Evolutionary conservation across 2,329 filamentous ascomycete genomes (phyloP).

Genomic region (Aspergillus sclerotialis): DNA sequence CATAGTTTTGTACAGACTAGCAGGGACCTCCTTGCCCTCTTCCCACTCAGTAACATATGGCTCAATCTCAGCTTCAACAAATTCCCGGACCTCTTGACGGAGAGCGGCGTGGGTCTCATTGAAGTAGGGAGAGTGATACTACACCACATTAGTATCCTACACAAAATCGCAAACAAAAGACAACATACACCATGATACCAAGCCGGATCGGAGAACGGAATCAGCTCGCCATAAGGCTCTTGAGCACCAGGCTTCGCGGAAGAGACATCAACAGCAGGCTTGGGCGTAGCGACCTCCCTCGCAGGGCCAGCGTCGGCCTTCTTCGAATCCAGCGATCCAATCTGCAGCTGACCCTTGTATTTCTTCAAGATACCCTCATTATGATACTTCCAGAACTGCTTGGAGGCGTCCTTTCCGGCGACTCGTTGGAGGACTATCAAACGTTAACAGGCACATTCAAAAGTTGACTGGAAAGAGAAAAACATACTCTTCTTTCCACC

Average conservation of each 20-base stretch:
- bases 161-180: background rate
- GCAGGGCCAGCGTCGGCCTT: constrained; percentile 49
- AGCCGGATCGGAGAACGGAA: constrained; percentile 84
- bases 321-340: constrained; percentile 79
- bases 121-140: constrained; percentile 96
- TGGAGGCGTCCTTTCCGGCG: constrained; percentile 60
- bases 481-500: constrained; percentile 66
- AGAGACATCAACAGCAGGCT: constrained; percentile 43
- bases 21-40: constrained; percentile 83
- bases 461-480: background rate
- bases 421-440: constrained; percentile 55
- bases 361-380: constrained; percentile 57
- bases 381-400: constrained; percentile 63
- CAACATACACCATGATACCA: constrained; percentile 87
- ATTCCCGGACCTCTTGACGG: constrained; percentile 82
- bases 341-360: constrained; percentile 52
- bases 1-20: constrained; percentile 90
- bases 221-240: constrained; percentile 75
- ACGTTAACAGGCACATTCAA: background rate
- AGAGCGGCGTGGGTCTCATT: constrained; percentile 90
- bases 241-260: constrained; percentile 62
- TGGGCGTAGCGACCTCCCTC: constrained; percentile 48
- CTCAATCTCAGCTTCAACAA: constrained; percentile 84
- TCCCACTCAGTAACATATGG: constrained; percentile 95
- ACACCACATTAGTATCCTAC: constrained; percentile 7